Evolutionary conservation across 306 rosid species (phyloP).

Genomic region (Castanopsis chinensis): DNA sequence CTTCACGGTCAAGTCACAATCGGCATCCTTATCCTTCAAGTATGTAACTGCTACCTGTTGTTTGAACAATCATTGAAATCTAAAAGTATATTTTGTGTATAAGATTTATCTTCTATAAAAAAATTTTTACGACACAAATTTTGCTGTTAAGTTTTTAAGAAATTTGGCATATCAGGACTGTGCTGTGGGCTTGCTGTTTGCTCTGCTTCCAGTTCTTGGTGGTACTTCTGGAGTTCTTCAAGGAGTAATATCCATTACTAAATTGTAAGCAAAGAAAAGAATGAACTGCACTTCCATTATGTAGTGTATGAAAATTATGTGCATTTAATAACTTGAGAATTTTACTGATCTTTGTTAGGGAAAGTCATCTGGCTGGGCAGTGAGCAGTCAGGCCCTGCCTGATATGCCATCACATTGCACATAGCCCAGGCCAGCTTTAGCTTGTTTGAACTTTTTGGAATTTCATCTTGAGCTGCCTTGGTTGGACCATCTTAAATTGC

Average conservation of each 20-base stretch:
- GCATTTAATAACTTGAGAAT: background rate
- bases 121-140: conserved; percentile 1
- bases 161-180: conserved; percentile 64
- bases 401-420: background rate
- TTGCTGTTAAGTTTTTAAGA: conserved; percentile 19
- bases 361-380: background rate
- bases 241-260: conserved; percentile 89
- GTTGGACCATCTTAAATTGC: background rate
- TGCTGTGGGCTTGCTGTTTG: conserved; percentile 97
- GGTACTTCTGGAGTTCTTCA: conserved; percentile 94
- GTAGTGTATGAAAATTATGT: conserved; percentile 16
- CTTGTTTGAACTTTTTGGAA: background rate
- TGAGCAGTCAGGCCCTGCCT: background rate
- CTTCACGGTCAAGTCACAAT: conserved; percentile 96
- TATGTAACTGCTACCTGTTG: conserved; percentile 13
- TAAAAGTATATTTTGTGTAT: background rate
- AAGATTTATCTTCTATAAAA: background rate
- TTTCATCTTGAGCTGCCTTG: background rate
- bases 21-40: conserved; percentile 94
- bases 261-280: conserved; percentile 61
- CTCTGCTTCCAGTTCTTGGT: conserved; percentile 89
- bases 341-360: conserved; percentile 6
- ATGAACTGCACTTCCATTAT: conserved; percentile 6
- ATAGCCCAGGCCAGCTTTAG: background rate
- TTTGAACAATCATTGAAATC: background rate